phyloP scores from a whole-genome alignment of 306 rosid genomes.

The Adenanthera pavonina region DNA sequence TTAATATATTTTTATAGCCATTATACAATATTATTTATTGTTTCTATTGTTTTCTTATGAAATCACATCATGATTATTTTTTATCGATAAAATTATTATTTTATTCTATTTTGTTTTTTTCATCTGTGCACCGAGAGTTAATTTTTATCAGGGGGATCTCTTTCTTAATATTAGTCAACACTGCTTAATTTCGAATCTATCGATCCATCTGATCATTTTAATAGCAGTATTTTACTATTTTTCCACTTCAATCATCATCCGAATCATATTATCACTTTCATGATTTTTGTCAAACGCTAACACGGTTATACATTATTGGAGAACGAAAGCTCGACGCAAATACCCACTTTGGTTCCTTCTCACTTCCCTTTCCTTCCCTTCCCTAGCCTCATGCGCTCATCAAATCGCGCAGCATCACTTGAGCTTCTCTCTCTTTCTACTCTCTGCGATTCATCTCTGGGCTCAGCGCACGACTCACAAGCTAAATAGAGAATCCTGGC shows the following conservation, averaged over 20 bases:
- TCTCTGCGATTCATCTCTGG: neutral
- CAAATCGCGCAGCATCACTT: neutral
- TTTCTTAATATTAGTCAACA: neutral
- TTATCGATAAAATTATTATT: too few species aligned
- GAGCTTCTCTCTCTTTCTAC: neutral
- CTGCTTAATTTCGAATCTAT: neutral
- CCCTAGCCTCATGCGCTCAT: too few species aligned
- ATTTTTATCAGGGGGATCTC: neutral
- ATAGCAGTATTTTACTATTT: neutral
- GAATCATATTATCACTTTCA: neutral
- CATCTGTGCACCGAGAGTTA: too few species aligned
- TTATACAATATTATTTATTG: too few species aligned
- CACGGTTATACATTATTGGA: neutral
- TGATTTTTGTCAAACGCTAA: neutral
- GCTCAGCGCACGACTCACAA: neutral
- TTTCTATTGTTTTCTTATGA: too few species aligned
- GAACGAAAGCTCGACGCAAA: neutral
- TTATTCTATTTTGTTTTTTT: too few species aligned
- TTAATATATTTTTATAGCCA: too few species aligned
- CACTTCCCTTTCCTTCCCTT: neutral
- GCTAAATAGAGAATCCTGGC: slow-evolving; percentile 24
- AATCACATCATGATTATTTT: too few species aligned
- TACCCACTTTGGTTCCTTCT: neutral
- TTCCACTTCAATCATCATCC: neutral
- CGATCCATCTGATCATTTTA: neutral